These are phyloP conservation scores for Haplosporangium sp. DNA, from an alignment of 371 early-diverging fungal species.

Conservation along the genomic window DNA sequence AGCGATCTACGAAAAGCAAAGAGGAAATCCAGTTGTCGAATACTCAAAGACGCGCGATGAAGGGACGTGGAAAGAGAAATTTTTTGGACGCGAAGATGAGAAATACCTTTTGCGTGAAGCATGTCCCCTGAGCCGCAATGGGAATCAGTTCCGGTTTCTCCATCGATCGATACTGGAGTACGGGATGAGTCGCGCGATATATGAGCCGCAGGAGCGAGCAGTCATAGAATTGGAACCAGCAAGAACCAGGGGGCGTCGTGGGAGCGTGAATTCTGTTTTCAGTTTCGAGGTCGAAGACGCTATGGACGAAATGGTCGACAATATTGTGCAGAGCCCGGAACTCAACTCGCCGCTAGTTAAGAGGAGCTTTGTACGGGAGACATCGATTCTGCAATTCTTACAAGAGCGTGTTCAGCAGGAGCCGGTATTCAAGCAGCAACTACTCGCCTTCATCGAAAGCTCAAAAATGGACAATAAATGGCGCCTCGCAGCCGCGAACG, in stretches of 20 bases:
- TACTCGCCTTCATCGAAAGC: not conserved
- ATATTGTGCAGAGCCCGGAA: not conserved
- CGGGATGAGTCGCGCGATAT: not conserved
- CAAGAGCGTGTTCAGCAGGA: conserved; percentile 10
- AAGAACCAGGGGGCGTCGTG: not conserved
- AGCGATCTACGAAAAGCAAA: conserved; percentile 1
- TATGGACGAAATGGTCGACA: too few relatives aligned
- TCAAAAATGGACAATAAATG: conserved; percentile 1
- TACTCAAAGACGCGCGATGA: not conserved
- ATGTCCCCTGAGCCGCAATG: not conserved
- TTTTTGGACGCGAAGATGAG: not conserved
- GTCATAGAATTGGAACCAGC: not conserved
- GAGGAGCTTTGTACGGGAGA: conserved; percentile 1
- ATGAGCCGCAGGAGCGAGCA: not conserved
- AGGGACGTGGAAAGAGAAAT: not conserved
- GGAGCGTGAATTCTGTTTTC: not conserved
- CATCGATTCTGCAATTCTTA: conserved; percentile 6
- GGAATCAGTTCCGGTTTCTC: conserved; percentile 3
- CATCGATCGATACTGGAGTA: conserved; percentile 14
- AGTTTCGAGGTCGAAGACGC: not conserved
- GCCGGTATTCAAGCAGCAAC: not conserved
- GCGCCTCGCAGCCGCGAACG: conserved; percentile 10
- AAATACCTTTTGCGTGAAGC: not conserved
- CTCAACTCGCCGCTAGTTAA: conserved; percentile 1
- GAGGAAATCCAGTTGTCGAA: not conserved